Base-by-base conservation (phyloP, 129 eudicot genomes). In the Artemisia annua region DNA sequence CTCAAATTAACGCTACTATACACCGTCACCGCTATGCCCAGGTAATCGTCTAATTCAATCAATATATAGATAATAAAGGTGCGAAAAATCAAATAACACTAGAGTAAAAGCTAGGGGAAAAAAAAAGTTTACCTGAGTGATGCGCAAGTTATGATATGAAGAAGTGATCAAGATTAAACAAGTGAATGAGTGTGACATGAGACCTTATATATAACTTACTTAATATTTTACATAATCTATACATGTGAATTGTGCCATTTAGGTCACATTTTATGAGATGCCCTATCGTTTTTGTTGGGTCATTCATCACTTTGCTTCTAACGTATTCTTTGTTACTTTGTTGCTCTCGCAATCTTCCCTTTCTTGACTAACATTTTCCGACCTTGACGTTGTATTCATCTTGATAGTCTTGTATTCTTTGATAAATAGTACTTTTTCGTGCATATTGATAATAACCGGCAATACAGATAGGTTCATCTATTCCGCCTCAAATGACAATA, bases 331-430 rank as follows among this genome's bases (percentile, higher is more conserved):
- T 60, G 17, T 7, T 57, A 66, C 65, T 17, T 66, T 75, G 80
- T 75, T 76, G 67, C 35, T 76, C 74, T 59, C 80, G n/a, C 68
- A 67, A 67, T 76, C 80, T 70, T 67, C 71, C 50, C 78, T 63
- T 54, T 14, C 28, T 75, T 74, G 67, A 7, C 26, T 67, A 17
- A 55, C 55, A 11, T 66, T 64, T 48, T 32, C 46, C 3, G 49
- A 54, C 67, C 12, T 39, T 75, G 73, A 28, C 68, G 28, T 48
- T 46, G 77, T 50, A 72, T 73, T 48, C 32, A 20, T 12, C 66
- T 26, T 22, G 1, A 4, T 13, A 20, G 13, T 20, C 71, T 66
- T 48, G 55, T 46, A 48, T 48, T n/a, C 28, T 57, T 57, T 11
- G 2, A 4, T 35, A 35, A 5, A 35, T 7, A 5, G 44, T 35